Evolutionary conservation across 2,329 filamentous ascomycete genomes (phyloP), one percentile per base, ranked within the genome.

Genomic region (Tricladium varicosporioides): DNA sequence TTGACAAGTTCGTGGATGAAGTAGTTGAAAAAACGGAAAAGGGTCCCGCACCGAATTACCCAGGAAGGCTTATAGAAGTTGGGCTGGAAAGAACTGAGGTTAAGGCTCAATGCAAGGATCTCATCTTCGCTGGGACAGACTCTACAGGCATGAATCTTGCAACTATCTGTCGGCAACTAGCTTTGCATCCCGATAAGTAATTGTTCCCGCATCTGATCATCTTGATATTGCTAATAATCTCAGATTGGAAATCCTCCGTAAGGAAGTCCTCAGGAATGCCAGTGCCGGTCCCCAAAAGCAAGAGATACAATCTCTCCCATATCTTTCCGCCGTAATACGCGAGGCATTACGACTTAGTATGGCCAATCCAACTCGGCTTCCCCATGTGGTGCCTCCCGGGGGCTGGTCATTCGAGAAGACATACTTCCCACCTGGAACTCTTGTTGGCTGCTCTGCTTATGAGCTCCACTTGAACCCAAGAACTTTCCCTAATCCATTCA

Each of bases 121-220:
- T 83, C 2, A 74, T 79, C 22, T 83, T 82, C 65, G 80, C 80
- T 1, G 80, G 80, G 1, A 80, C 80, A 0, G 80, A 83, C 64
- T 76, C 76, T 0, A 80, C 77, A 2, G 76, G 75, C 14, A 80
- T 79, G 72, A 81, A 78, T 57, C 66, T 80, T 16, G 74, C 75
- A 5, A 79, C 75, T 1, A 74, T 81, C 1, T 70, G 75, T 44
- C 79, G 76, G 70, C 69, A 75, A 57, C 63, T 82, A 22, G 70
- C 73, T 2, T 72, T 75, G 48, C 64, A 75, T 51, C 76, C 77
- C 2, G 67, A 73, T 3, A 70, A 71, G 72, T 76, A 67, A 63
- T 67, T 56, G 33, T 14, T 16, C n/a, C 48, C 27, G 10, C 10
- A 7, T 10, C 22, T 15, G 15, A 2, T 40, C 15, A 16, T 16